These are phyloP conservation scores for Marchantia paleacea DNA, from an alignment of 225 moss, liverwort and hornwort species.

Conservation along the genomic window DNA sequence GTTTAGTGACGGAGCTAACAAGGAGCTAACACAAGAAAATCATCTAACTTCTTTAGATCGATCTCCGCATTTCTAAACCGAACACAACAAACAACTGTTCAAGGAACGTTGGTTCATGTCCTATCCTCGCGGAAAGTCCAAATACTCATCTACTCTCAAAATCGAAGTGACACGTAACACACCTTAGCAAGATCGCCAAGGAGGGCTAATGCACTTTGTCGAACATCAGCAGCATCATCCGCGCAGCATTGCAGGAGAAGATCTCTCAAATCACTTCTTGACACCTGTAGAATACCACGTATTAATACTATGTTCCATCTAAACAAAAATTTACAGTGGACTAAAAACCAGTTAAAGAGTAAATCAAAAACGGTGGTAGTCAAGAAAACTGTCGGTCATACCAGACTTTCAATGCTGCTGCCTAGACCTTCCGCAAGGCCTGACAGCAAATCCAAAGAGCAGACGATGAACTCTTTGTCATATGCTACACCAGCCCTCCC, in stretches of 20 bases:
- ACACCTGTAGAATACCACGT: slow-evolving; percentile 48
- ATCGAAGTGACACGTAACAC: background rate
- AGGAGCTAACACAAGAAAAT: background rate
- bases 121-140: background rate
- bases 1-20: background rate
- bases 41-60: background rate
- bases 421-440: slow-evolving; percentile 99
- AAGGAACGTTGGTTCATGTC: background rate
- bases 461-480: slow-evolving; percentile 98
- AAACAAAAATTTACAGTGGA: background rate
- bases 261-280: slow-evolving; percentile 89
- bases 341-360: background rate
- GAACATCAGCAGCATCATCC: slow-evolving; percentile 94
- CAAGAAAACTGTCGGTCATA: slow-evolving; percentile 27
- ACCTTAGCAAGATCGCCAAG: slow-evolving; percentile 96
- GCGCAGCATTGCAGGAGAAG: slow-evolving; percentile 92
- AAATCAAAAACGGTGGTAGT: background rate
- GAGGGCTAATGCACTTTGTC: slow-evolving; percentile 95
- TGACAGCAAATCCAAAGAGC: slow-evolving; percentile 94
- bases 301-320: background rate
- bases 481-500: slow-evolving; percentile 92
- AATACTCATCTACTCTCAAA: background rate
- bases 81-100: background rate
- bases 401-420: slow-evolving; percentile 94
- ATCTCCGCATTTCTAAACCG: background rate